Percentiles rank a stretch among this genome's conserved stretches.
phyloP scores from a whole-genome alignment of 805 yeast genomes.

The Vanderwaltozyma yarrowii region DNA sequence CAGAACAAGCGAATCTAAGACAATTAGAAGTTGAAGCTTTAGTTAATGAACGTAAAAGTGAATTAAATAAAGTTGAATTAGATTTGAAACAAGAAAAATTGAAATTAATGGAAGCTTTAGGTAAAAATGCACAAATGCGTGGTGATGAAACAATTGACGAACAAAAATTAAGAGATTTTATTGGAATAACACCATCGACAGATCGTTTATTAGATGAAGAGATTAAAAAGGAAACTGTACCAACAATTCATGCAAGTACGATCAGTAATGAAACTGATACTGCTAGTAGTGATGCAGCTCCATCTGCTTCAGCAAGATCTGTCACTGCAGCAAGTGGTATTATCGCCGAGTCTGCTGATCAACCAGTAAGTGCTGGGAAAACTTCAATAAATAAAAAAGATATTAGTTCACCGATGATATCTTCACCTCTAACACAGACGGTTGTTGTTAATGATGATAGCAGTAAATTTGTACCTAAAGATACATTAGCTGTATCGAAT shows the following conservation, averaged over 20 bases:
- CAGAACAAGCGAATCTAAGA: constrained; percentile 29
- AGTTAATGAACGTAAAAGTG: constrained; percentile 30
- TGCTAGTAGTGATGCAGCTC: constrained; percentile 2
- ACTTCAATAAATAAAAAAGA: too few relatives aligned
- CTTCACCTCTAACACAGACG: neutral
- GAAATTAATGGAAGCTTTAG: constrained; percentile 5
- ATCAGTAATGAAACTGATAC: neutral
- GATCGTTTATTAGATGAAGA: constrained; percentile 14
- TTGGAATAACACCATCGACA: constrained; percentile 23
- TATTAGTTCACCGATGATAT: neutral
- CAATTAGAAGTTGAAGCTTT: constrained; percentile 31
- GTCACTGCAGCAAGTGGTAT: constrained; percentile 14
- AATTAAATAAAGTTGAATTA: constrained; percentile 27
- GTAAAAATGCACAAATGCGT: constrained; percentile 27
- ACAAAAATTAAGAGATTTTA: constrained; percentile 22
- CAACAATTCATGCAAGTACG: constrained; percentile 2
- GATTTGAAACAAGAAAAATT: constrained; percentile 30
- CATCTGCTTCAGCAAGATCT: constrained; percentile 15
- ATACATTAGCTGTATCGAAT: neutral
- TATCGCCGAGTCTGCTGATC: constrained; percentile 1
- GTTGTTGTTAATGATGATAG: neutral
- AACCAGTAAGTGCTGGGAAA: too few relatives aligned
- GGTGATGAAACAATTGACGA: constrained; percentile 25
- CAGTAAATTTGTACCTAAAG: constrained; percentile 12
- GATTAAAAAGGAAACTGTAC: constrained; percentile 7